These are phyloP conservation scores for Sclerospora graminicola DNA, from an alignment of 352 stramenopile species.

Conservation along the genomic window DNA sequence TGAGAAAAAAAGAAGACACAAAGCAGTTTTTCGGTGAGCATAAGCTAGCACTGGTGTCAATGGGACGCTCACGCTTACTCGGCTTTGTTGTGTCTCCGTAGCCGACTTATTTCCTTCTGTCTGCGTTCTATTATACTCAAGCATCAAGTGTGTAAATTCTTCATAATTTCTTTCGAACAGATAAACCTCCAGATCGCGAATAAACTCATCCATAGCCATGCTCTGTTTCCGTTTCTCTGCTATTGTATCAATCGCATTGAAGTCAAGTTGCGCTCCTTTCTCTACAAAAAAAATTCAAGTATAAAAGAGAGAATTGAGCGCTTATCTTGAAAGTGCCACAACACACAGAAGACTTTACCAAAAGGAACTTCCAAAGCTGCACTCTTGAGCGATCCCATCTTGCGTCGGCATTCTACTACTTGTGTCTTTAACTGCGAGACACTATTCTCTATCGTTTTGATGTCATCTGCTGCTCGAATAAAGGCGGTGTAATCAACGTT, in stretches of 20 bases:
- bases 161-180: conserved; percentile 59
- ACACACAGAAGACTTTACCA: conserved; percentile 8
- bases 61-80: conserved; percentile 15
- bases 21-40: not conserved
- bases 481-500: conserved; percentile 77
- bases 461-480: conserved; percentile 57
- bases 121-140: conserved; percentile 40
- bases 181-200: conserved; percentile 56
- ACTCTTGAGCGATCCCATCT: conserved; percentile 42
- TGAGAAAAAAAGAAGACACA: no score
- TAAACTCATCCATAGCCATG: conserved; percentile 43
- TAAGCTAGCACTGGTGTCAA: no score
- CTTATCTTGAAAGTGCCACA: no score
- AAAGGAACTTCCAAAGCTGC: conserved; percentile 35
- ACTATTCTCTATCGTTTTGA: conserved; percentile 80
- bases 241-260: conserved; percentile 38
- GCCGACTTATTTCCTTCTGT: conserved; percentile 27
- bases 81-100: conserved; percentile 31
- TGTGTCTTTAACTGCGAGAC: conserved; percentile 70
- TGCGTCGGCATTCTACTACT: conserved; percentile 66
- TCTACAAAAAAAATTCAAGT: conserved; percentile 17
- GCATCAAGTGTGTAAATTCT: conserved; percentile 38
- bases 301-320: no score
- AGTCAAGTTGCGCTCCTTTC: conserved; percentile 23
- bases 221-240: conserved; percentile 36